Percentiles rank a stretch among this genome's conserved stretches.
Conservation (phyloP, 352 stramenopile genomes). For the Phytophthora sp. region DNA sequence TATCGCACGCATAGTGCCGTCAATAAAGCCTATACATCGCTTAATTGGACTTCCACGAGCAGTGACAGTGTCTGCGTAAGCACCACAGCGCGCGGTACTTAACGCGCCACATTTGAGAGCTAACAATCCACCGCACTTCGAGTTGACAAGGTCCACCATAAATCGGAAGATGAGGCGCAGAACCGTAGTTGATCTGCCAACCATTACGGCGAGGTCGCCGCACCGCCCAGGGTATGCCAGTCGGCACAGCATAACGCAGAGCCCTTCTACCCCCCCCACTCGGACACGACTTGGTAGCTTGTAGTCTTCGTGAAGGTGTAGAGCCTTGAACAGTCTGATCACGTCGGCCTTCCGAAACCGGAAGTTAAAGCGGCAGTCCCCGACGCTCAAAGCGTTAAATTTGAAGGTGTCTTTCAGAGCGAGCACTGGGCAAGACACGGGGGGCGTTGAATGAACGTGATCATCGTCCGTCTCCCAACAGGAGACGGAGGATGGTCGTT, state of each 20-base stretch:
- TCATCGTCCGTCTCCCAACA: too few relatives aligned
- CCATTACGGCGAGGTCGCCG: not conserved
- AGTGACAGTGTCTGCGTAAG: not conserved
- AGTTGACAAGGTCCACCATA: not conserved
- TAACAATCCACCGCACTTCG: not conserved
- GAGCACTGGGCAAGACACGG: not conserved
- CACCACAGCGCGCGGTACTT: not conserved
- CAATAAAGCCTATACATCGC: not conserved
- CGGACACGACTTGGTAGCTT: not conserved
- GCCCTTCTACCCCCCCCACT: not conserved
- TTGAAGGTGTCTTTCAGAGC: not conserved
- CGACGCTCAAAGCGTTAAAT: not conserved
- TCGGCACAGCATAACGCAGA: not conserved
- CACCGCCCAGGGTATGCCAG: not conserved
- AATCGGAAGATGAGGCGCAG: not conserved
- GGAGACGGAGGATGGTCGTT: too few relatives aligned
- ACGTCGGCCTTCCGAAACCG: not conserved
- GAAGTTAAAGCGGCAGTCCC: not conserved
- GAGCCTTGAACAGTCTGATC: not conserved
- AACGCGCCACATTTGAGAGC: not conserved
- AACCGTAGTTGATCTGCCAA: not conserved
- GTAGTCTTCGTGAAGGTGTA: not conserved
- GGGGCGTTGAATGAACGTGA: not conserved
- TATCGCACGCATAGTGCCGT: not conserved
- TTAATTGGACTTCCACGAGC: not conserved